These are phyloP conservation scores for Apostasia shenzhenica DNA, from an alignment of 106 monocot species.

Conservation along the genomic window DNA sequence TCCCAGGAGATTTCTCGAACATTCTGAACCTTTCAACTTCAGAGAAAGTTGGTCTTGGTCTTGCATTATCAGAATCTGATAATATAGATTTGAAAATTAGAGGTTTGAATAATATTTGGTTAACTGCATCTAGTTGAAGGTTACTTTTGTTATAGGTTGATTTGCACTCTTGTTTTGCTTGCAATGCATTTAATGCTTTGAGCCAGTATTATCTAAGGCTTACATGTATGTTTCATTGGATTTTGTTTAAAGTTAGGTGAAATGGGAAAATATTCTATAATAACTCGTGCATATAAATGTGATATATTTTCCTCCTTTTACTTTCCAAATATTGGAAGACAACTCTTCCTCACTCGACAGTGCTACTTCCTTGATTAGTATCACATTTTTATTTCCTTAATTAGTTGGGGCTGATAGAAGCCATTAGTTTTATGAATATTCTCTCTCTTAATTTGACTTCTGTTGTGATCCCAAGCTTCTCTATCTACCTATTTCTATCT, in stretches of 20 bases:
- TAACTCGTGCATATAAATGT: not conserved
- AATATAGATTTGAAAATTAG: conserved; percentile 36
- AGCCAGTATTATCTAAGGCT: not conserved
- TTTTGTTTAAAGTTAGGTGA: not conserved
- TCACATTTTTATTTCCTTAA: too few relatives aligned
- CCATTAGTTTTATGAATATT: too few relatives aligned
- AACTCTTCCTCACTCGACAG: too few relatives aligned
- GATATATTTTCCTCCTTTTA: too few relatives aligned
- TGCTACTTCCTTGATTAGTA: too few relatives aligned
- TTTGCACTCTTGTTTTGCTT: not conserved
- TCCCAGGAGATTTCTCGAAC: conserved; percentile 54
- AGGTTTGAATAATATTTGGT: conserved; percentile 33
- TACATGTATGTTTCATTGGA: not conserved
- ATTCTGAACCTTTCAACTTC: conserved; percentile 46
- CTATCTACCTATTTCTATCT: too few relatives aligned
- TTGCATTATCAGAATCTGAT: conserved; percentile 80
- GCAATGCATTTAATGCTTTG: not conserved
- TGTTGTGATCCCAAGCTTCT: too few relatives aligned
- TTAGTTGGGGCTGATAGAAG: too few relatives aligned
- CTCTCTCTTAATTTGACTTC: too few relatives aligned
- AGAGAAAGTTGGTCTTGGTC: conserved; percentile 71
- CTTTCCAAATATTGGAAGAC: too few relatives aligned
- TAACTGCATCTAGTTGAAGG: not conserved
- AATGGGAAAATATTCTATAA: not conserved
- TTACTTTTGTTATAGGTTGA: not conserved